phyloP scores from a whole-genome alignment of 805 yeast genomes.

The Saturnispora hagleri region DNA sequence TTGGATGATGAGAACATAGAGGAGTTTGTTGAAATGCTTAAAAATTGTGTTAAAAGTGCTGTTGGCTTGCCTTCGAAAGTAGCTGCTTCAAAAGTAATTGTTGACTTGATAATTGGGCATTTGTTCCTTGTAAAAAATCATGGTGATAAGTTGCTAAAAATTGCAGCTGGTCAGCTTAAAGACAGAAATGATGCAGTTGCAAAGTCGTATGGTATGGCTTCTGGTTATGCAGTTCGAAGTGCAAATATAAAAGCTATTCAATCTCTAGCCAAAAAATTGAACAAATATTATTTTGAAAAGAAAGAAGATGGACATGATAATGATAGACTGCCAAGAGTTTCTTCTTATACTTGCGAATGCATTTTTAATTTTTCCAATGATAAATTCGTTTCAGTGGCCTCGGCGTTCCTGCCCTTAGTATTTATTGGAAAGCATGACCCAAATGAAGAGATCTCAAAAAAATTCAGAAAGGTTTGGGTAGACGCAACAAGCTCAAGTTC shows the following conservation, averaged over 20 bases:
- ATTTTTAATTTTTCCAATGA: slow-evolving; percentile 63
- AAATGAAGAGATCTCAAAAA: slow-evolving; percentile 33
- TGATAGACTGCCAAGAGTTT: slow-evolving; percentile 36
- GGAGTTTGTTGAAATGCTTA: slow-evolving; percentile 40
- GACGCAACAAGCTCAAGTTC: slow-evolving; percentile 69
- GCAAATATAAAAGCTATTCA: slow-evolving; percentile 44
- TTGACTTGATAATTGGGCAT: slow-evolving; percentile 52
- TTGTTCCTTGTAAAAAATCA: slow-evolving; percentile 35
- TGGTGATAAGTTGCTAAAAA: slow-evolving; percentile 54
- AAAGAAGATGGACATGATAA: slow-evolving; percentile 21
- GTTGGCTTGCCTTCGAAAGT: slow-evolving; percentile 91
- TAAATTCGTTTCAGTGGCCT: slow-evolving; percentile 49
- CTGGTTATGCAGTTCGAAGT: slow-evolving; percentile 68
- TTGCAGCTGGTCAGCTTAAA: slow-evolving; percentile 48
- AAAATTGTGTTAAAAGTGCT: slow-evolving; percentile 50
- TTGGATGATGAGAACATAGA: slow-evolving; percentile 44
- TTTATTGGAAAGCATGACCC: slow-evolving; percentile 70
- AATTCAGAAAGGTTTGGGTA: slow-evolving; percentile 63
- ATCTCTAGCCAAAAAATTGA: slow-evolving; percentile 43
- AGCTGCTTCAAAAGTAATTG: slow-evolving; percentile 68
- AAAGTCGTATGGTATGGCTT: slow-evolving; percentile 66
- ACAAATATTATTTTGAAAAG: slow-evolving; percentile 47
- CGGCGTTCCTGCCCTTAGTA: slow-evolving; percentile 66
- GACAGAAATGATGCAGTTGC: slow-evolving; percentile 70
- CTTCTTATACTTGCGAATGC: slow-evolving; percentile 56